Conservation (phyloP, 768 basidiomycete genomes). For the Boletus tylopilopsis region DNA sequence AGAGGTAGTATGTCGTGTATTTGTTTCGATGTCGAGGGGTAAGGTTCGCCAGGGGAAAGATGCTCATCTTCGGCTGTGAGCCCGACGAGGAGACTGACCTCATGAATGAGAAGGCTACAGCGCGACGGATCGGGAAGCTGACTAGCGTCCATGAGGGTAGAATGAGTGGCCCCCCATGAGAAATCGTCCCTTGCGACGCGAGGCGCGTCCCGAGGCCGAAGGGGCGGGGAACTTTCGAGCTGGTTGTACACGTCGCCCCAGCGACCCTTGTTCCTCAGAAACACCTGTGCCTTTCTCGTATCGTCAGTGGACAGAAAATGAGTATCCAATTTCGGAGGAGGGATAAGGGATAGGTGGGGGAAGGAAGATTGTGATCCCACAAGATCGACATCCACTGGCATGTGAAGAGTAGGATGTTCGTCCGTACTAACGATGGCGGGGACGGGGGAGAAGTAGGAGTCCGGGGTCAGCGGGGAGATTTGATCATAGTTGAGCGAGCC, state of each 20-base stretch:
- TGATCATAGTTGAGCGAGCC: constrained; percentile 13
- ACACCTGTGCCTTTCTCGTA: constrained; percentile 8
- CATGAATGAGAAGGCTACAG: constrained; percentile 29
- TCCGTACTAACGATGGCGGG: constrained; percentile 13
- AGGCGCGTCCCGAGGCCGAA: not conserved
- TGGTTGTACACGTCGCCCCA: constrained; percentile 6
- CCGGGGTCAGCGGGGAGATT: constrained; percentile 20
- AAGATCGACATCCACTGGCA: constrained; percentile 8
- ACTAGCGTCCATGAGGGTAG: not conserved
- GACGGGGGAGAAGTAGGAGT: constrained; percentile 5
- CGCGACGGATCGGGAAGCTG: constrained; percentile 11
- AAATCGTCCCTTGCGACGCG: constrained; percentile 7
- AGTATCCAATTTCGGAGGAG: not conserved
- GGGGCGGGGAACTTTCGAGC: constrained; percentile 10
- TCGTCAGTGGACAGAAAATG: constrained; percentile 14
- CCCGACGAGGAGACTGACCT: constrained; percentile 32
- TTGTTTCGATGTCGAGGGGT: not conserved
- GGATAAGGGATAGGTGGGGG: constrained; percentile 1
- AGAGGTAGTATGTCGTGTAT: constrained; percentile 17
- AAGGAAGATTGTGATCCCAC: not conserved
- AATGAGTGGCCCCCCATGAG: constrained; percentile 14
- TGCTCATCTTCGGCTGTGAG: constrained; percentile 20
- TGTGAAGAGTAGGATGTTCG: constrained; percentile 11
- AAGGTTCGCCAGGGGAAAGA: not conserved
- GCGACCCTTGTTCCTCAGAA: constrained; percentile 13